Evolutionary conservation across 257 asterid species (phyloP).

Genomic region (Prunella vulgaris): DNA sequence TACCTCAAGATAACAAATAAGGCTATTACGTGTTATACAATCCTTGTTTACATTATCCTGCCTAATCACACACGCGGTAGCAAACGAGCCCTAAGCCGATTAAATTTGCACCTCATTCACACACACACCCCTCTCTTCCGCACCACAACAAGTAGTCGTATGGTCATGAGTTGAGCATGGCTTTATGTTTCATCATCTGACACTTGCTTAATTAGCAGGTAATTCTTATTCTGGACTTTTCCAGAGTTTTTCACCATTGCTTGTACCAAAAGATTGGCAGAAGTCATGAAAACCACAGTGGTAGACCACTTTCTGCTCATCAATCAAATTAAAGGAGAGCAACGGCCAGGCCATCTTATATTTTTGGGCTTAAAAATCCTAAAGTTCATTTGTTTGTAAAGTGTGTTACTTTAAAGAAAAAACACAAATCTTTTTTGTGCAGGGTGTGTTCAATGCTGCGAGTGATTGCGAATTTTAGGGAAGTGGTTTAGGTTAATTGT

Average conservation of each 20-base stretch:
- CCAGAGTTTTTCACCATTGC: constrained; percentile 31
- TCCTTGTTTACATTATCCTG: no score
- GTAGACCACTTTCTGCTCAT: background rate
- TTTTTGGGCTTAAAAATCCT: background rate
- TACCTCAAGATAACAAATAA: no score
- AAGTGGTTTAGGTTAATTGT: no score
- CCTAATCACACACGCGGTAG: no score
- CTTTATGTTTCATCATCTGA: background rate
- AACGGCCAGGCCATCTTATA: background rate
- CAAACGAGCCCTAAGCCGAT: background rate
- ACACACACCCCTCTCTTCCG: background rate
- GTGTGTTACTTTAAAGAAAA: no score
- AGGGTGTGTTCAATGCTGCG: no score
- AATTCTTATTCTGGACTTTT: constrained; percentile 33
- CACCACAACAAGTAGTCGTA: no score
- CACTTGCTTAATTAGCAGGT: constrained; percentile 25
- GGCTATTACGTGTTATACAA: no score
- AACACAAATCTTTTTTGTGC: no score
- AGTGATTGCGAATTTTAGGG: background rate
- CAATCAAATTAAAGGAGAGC: background rate
- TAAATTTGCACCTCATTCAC: background rate
- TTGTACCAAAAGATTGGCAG: constrained; percentile 48
- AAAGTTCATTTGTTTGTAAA: background rate
- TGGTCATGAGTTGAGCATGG: background rate
- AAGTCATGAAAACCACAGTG: constrained; percentile 10